A percentile compares a stretch with the other conserved stretches of the same genome.
Conservation (phyloP, 345 rosid genomes). For the Moricandia moricandioides region DNA sequence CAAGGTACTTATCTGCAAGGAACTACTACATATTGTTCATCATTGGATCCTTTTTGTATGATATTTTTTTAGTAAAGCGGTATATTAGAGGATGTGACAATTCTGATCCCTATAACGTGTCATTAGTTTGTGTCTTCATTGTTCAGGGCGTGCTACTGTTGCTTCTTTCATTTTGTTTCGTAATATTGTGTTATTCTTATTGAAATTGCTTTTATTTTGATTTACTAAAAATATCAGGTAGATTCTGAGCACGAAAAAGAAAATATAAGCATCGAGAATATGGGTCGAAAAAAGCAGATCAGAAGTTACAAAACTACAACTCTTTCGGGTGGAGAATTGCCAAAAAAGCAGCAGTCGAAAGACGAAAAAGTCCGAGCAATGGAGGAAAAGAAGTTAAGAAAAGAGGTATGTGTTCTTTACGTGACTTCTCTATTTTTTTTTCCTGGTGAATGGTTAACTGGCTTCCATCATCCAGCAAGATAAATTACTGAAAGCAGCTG, state of each 20-base stretch:
- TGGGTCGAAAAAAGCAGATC: slow-evolving; percentile 28
- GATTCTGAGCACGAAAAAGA: slow-evolving; percentile 54
- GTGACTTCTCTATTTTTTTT: slow-evolving; percentile 4
- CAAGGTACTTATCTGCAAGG: slow-evolving; percentile 37
- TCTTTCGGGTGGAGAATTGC: slow-evolving; percentile 35
- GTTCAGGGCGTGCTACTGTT: not conserved
- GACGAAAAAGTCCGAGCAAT: slow-evolving; percentile 52
- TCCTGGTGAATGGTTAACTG: slow-evolving; percentile 9
- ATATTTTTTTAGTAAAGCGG: not conserved
- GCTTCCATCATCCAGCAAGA: slow-evolving; percentile 61
- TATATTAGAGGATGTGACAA: not conserved
- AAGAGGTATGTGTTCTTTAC: slow-evolving; percentile 51
- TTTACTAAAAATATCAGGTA: slow-evolving; percentile 37
- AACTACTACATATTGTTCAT: slow-evolving; percentile 5
- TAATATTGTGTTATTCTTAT: not conserved
- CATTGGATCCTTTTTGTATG: not conserved
- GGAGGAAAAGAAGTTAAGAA: slow-evolving; percentile 77
- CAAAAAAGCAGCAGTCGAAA: slow-evolving; percentile 49
- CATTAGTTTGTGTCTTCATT: not conserved
- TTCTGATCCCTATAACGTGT: not conserved
- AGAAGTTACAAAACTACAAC: slow-evolving; percentile 35
- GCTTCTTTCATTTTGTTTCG: not conserved
- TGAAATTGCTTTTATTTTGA: not conserved
- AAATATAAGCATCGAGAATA: slow-evolving; percentile 45
- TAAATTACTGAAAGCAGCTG: slow-evolving; percentile 71